Evolutionary conservation across 2,329 filamentous ascomycete genomes (phyloP).

Genomic region (Magnaporthiopsis rhizophila): DNA sequence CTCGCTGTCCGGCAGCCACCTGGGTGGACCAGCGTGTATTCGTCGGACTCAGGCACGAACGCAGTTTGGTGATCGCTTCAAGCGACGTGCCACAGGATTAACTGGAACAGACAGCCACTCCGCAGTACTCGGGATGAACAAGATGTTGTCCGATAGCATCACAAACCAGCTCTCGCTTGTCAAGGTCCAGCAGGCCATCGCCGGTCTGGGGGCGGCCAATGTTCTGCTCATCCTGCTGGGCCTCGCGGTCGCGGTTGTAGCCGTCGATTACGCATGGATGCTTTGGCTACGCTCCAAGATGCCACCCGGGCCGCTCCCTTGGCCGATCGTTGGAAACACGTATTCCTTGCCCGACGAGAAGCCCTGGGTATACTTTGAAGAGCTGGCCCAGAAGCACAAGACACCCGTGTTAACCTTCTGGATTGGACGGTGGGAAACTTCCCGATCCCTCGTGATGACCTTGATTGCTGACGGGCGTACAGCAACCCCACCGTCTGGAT

Average conservation of each 20-base stretch:
- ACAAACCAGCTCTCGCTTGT: slow-evolving; percentile 14
- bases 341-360: slow-evolving; percentile 45
- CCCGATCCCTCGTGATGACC: too few relatives aligned
- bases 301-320: slow-evolving; percentile 46
- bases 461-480: background rate
- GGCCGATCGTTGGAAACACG: slow-evolving; percentile 47
- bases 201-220: slow-evolving; percentile 12
- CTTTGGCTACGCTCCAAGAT: slow-evolving; percentile 39
- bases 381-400: slow-evolving; percentile 40
- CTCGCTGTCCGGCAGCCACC: too few relatives aligned
- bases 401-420: slow-evolving; percentile 46
- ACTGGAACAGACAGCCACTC: background rate
- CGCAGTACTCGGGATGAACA: too few relatives aligned
- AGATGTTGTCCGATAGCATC: slow-evolving; percentile 19
- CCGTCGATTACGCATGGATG: slow-evolving; percentile 40
- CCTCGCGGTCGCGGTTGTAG: slow-evolving; percentile 19
- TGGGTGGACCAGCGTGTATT: too few relatives aligned
- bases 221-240: slow-evolving; percentile 16
- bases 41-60: too few relatives aligned
- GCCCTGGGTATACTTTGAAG: slow-evolving; percentile 50
- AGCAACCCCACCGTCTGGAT: slow-evolving; percentile 37
- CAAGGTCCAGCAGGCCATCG: slow-evolving; percentile 17
- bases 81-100: too few relatives aligned
- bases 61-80: too few relatives aligned
- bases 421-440: slow-evolving; percentile 37